Base-by-base conservation (phyloP, 2,329 filamentous ascomycete genomes). In the Diaporthe sp. region DNA sequence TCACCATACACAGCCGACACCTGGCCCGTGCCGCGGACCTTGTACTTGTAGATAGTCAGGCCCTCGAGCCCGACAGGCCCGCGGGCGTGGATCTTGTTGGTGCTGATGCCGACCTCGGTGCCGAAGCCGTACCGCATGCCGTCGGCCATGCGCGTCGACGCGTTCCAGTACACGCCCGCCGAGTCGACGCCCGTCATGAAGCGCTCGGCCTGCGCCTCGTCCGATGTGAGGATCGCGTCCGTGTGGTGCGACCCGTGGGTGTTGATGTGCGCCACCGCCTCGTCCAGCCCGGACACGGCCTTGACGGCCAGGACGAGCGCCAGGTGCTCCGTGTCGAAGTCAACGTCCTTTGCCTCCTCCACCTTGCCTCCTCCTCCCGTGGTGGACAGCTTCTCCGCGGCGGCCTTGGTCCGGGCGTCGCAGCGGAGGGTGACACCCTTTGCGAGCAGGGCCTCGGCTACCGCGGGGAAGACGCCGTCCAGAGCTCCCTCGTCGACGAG, bases 51-150 rank as follows among this genome's bases (percentile, higher is more conserved):
- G 77, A 98, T 98, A 82, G 95, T 98, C 82, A 99, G 85, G 0
- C 97, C 97, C 81, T 98, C 97, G 70, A 99, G 86, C 1, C 97
- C 97, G 8, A 99, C 97, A 0, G 97, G 97, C 0, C 97, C 97
- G 68, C 97, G 89, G 1, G 95, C 94, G 82, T 99, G 97, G 77
- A 99, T 98, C 87, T 98, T 99, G 87, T 98, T 99, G 67, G 97
- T 99, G 86, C 94, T 97, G 84, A 99, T 98, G 72, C 97, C 97
- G 33, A 99, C 97, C 85, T 99, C 97, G 0, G 97, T 98, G 64
- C 97, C 97, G 84, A 99, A 99, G 10, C 97, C 97, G 82, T 97
- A 98, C 55, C 97, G 90, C 94, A 97, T 98, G 10, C 97, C 97
- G 83, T 99, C 97, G 8, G 96, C 95, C 85, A 99, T 96, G 68